Evolutionary conservation across 2,329 filamentous ascomycete genomes (phyloP).

Genomic region (Pseudogymnoascus sp.): DNA sequence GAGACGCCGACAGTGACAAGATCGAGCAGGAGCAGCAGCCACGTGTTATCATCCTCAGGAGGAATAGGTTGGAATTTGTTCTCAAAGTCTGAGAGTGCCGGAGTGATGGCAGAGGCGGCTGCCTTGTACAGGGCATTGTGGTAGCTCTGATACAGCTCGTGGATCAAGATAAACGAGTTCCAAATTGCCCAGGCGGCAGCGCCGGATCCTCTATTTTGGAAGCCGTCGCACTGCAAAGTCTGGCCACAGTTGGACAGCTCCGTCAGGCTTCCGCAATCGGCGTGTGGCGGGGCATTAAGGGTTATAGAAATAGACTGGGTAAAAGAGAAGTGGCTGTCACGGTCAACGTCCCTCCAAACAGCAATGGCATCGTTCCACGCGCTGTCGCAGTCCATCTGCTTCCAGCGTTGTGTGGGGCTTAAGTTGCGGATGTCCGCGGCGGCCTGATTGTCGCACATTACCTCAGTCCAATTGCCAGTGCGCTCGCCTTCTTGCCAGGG

Average conservation of each 20-base stretch:
- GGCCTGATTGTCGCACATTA: conserved; percentile 19
- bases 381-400: conserved; percentile 18
- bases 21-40: conserved; percentile 27
- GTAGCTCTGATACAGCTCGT: conserved; percentile 20
- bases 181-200: conserved; percentile 21
- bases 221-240: conserved; percentile 13
- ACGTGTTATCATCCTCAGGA: conserved; percentile 20
- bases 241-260: background rate
- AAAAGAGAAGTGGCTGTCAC: too few relatives aligned
- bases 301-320: background rate
- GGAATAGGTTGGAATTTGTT: conserved; percentile 27
- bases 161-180: conserved; percentile 24
- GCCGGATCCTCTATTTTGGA: conserved; percentile 15
- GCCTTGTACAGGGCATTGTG: conserved; percentile 15
- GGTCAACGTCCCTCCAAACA: conserved; percentile 22
- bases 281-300: background rate
- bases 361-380: conserved; percentile 26
- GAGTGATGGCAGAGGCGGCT: conserved; percentile 19
- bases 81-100: conserved; percentile 20
- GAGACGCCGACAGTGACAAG: conserved; percentile 26
- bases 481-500: conserved; percentile 16
- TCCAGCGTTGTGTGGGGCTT: conserved; percentile 23
- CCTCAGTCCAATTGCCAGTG: conserved; percentile 23
- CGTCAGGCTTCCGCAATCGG: too few relatives aligned
- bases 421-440: conserved; percentile 10